Base-by-base conservation (phyloP, 2,329 filamentous ascomycete species). In the Trichoderma koningii region DNA sequence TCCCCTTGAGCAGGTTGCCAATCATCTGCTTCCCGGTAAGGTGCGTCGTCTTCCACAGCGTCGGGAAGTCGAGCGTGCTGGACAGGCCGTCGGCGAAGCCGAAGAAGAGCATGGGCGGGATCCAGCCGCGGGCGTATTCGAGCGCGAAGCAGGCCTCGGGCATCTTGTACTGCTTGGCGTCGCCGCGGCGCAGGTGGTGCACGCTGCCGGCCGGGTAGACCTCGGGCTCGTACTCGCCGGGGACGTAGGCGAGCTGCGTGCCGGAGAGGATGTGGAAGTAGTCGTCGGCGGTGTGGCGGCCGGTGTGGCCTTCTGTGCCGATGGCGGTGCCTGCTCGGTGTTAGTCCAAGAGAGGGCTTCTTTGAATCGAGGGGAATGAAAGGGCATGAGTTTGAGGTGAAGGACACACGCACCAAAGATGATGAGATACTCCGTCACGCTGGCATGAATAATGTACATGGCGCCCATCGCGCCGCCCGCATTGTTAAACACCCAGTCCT, bases 401-500 rank as follows among this genome's bases (percentile, higher is more conserved):
- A 34, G 9, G 10, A 34, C 3, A 34, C 3, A 50, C 73, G 64
- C 70, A 81, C 80, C 92, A 76, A 95, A 96, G 79, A 96, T 88
- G 76, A 96, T 95, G 70, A 96, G 82, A 79, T 96, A 96, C 78
- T 97, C 93, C 21, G 92, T 96, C 67, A 97, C 82, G 74, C 89
- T 93, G 66, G 92, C 91, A 75, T 96, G 92, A 72, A 96, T 89
- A 69, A 96, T 88, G 76, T 92, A 93, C 92, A 96, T 95, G 73
- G 85, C 90, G 64, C 92, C 92, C 92, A 96, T 96, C 60, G 92
- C 92, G 68, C 92, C 92, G 60, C 92, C 92, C 59, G 92, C 92
- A 73, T 96, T 96, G 83, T 96, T 96, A 73, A 96, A 94, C 52
- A 96, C 83, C 92, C 92, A 96, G 77, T 94, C 89, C 79, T 94